Percentiles rank a stretch among this genome's conserved stretches.
These are phyloP conservation scores for Beta lomatogona DNA, from an alignment of 179 eudicot species.

Conservation along the genomic window DNA sequence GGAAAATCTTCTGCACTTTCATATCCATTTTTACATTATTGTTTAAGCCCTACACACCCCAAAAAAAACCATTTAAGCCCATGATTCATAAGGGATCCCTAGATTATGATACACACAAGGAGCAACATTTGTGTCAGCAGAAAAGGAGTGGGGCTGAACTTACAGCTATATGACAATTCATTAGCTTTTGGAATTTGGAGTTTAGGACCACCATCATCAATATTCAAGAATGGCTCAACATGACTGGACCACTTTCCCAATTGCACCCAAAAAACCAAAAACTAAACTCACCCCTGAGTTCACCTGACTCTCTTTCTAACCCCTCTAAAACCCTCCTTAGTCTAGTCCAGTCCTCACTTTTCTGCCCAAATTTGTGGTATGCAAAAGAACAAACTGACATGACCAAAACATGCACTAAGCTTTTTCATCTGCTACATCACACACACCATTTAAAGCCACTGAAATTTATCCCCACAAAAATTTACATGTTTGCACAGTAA, in stretches of 20 bases:
- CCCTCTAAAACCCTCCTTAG: background rate
- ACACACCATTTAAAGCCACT: slow-evolving; percentile 16
- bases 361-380: slow-evolving; percentile 14
- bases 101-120: slow-evolving; percentile 1
- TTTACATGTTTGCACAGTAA: slow-evolving; percentile 9
- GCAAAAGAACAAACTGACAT: slow-evolving; percentile 27
- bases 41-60: no score
- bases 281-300: slow-evolving; percentile 21
- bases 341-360: background rate
- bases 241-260: slow-evolving; percentile 37
- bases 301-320: slow-evolving; percentile 17
- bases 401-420: slow-evolving; percentile 6
- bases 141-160: slow-evolving; percentile 11
- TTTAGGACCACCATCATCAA: slow-evolving; percentile 30
- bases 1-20: no score
- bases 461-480: slow-evolving; percentile 5
- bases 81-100: no score
- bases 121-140: slow-evolving; percentile 6
- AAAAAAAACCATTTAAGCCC: no score
- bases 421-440: background rate
- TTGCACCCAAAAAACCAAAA: slow-evolving; percentile 26
- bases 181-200: slow-evolving; percentile 14
- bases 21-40: no score
- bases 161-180: slow-evolving; percentile 22
- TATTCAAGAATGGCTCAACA: slow-evolving; percentile 10